Evolutionary conservation across 495 filamentous ascomycete genomes (phyloP).

Genomic region (Thermothielavioides terrestris): DNA sequence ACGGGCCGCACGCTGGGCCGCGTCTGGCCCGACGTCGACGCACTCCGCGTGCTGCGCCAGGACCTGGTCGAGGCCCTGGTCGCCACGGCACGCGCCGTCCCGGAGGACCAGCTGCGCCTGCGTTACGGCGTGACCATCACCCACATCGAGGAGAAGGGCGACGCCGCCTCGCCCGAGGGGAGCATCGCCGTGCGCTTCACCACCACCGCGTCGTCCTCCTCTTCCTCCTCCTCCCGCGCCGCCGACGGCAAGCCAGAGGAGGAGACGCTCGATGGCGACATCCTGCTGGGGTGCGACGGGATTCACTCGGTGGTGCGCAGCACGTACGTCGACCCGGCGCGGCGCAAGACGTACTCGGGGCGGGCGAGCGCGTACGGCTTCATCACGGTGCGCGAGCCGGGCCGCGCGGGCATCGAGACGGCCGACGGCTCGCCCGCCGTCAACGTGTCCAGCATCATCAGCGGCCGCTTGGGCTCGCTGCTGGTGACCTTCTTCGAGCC

Average conservation of each 20-base stretch:
- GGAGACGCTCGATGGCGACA: constrained; percentile 37
- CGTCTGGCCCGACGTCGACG: constrained; percentile 37
- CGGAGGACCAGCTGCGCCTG: constrained; percentile 17
- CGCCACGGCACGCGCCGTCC: constrained; percentile 20
- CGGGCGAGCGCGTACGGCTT: constrained; percentile 44
- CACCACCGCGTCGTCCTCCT: no score
- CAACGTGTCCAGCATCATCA: constrained; percentile 40
- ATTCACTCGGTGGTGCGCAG: constrained; percentile 51
- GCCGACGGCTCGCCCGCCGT: constrained; percentile 34
- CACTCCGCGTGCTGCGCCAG: constrained; percentile 41
- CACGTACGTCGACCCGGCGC: constrained; percentile 42
- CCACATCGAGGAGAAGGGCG: constrained; percentile 11
- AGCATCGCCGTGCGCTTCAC: neutral
- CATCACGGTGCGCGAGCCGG: constrained; percentile 25
- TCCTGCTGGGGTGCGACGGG: constrained; percentile 55
- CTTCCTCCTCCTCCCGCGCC: no score
- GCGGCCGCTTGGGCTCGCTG: constrained; percentile 46
- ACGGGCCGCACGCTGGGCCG: constrained; percentile 39
- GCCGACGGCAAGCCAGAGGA: constrained; percentile 20
- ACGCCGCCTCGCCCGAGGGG: constrained; percentile 16
- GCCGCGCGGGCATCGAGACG: constrained; percentile 20
- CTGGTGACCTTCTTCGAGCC: constrained; percentile 45
- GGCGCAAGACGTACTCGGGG: constrained; percentile 46
- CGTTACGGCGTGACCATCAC: constrained; percentile 27
- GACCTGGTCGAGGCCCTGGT: constrained; percentile 42